Conservation (phyloP, 495 filamentous ascomycete species). For the Paragyromitra xinjiangensis region DNA sequence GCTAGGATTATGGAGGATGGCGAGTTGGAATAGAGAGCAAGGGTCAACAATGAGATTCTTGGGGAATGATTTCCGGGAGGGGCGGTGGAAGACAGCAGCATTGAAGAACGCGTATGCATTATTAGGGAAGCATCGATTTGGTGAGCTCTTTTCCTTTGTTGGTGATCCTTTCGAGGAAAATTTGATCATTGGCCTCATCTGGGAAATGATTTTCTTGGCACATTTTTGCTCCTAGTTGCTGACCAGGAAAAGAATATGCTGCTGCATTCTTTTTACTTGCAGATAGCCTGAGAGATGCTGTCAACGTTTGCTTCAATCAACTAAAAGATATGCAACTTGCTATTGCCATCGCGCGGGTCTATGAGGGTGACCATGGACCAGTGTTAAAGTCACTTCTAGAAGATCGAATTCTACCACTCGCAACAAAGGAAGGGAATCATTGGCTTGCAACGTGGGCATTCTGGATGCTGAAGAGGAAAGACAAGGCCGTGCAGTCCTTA, state of each 20-base stretch:
- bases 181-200: constrained; percentile 33
- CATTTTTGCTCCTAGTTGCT: constrained; percentile 20
- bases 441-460: constrained; percentile 98
- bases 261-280: constrained; percentile 95
- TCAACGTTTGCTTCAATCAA: constrained; percentile 83
- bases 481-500: constrained; percentile 86
- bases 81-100: constrained; percentile 87
- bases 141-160: constrained; percentile 61
- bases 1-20: constrained; percentile 95
- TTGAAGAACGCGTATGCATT: constrained; percentile 98
- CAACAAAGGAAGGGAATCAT: constrained; percentile 81
- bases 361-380: constrained; percentile 84
- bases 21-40: constrained; percentile 88
- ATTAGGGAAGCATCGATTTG: constrained; percentile 87
- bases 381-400: constrained; percentile 77
- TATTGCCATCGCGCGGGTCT: constrained; percentile 85
- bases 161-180: background rate
- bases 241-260: constrained; percentile 75
- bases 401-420: constrained; percentile 80
- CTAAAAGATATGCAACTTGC: constrained; percentile 89
- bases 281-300: constrained; percentile 82
- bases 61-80: constrained; percentile 84
- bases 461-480: constrained; percentile 84
- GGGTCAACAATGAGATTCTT: constrained; percentile 76
- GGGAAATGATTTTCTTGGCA: constrained; percentile 1